Evolutionary conservation across 2,329 filamentous ascomycete species (phyloP), one percentile per base, ranked within the genome.

Genomic region (Rhexocercosporidium sp.): DNA sequence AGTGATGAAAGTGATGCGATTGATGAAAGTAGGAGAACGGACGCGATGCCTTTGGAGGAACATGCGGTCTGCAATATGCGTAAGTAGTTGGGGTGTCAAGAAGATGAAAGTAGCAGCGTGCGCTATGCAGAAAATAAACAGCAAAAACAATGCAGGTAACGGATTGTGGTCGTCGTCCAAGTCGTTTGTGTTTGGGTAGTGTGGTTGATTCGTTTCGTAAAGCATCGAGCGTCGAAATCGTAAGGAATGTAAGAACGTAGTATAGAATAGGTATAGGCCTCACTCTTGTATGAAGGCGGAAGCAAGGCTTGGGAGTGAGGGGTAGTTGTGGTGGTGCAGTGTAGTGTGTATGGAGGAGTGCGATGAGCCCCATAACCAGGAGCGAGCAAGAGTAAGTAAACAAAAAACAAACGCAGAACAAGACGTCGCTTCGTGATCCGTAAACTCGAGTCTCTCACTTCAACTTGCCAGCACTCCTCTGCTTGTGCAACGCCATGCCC

Each of bases 401-500:
- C 16, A 39, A 41, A 25, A 41, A 20, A 57, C 0, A 39, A 39
- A 56, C 22, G 20, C 31, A 14, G n/a, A 47, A n/a, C 44, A 47
- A 25, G 25, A 47, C 51, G 4, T 49, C 29, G 16, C 46, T n/a
- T 64, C 62, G 29, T 64, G 39, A 51, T 64, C 49, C 44, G 11
- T 37, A 8, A 5, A 29, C 18, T 22, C 16, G 4, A 11, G 2
- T 31, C 25, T n/a, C 14, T 46, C 59, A 61, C 34, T 22, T 56
- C 51, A 65, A 51, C 16, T 54, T 34, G 18, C 39, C 34, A 27
- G 29, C 27, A 8, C 25, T 37, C 39, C 53, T 34, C 51, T 64
- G 54, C 27, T 62, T 62, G 25, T 70, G 63, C 6, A 62, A 39
- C n/a, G 61, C 37, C 68, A 70, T 68, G 16, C 66, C 69, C 39